phyloP scores from a whole-genome alignment of 2,329 filamentous ascomycete genomes.

The Penicillium sp. region DNA sequence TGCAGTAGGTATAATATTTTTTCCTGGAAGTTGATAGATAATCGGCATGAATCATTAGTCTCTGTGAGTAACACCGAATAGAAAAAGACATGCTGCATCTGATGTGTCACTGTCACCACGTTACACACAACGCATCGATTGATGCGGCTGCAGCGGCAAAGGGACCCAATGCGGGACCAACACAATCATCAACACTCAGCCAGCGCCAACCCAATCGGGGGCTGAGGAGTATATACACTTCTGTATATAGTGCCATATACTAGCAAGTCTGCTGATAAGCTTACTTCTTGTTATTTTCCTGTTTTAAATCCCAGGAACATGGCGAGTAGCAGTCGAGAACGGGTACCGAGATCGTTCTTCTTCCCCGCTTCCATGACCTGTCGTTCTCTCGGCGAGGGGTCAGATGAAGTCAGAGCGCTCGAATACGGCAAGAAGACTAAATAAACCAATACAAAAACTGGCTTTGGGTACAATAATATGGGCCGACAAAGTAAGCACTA shows the following conservation, averaged over 20 bases:
- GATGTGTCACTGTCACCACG: constrained; percentile 9
- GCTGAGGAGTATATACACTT: too few species aligned
- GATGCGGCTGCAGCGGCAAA: constrained; percentile 8
- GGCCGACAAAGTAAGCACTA: background rate
- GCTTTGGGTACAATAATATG: background rate
- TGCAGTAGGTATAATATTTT: background rate
- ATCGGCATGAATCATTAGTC: background rate
- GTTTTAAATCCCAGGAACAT: background rate
- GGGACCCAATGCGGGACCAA: background rate
- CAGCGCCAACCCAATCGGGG: background rate
- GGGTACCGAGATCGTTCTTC: background rate
- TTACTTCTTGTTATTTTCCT: background rate
- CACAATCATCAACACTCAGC: background rate
- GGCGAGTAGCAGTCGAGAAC: background rate
- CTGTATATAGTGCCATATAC: too few species aligned
- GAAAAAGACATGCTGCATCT: background rate
- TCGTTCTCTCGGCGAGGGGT: background rate
- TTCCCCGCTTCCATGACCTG: background rate
- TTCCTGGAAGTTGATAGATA: background rate
- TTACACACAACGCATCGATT: background rate
- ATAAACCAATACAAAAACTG: too few species aligned
- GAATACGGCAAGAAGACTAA: background rate
- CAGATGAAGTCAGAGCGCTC: background rate
- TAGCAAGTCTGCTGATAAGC: background rate
- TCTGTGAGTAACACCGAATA: background rate